These are phyloP conservation scores for Epichloe festucae DNA, from an alignment of 2,329 filamentous ascomycete genomes.

Conservation along the genomic window DNA sequence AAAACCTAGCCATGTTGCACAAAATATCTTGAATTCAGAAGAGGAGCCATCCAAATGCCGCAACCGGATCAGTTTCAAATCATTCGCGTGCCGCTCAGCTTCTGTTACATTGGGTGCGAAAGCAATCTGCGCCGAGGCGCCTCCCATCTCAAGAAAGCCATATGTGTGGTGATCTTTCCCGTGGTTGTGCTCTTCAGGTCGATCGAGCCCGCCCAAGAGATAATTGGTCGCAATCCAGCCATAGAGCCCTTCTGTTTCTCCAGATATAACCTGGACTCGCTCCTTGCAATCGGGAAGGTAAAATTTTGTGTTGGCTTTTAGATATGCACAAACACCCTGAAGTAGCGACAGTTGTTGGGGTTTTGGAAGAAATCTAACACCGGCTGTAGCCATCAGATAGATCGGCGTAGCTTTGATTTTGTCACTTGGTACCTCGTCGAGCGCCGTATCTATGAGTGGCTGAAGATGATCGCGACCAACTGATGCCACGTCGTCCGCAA, in stretches of 20 bases:
- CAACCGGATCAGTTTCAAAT: conserved; percentile 75
- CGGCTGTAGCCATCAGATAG: conserved; percentile 90
- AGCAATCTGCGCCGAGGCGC: conserved; percentile 92
- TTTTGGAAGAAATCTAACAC: conserved; percentile 75
- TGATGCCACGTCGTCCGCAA: conserved; percentile 60
- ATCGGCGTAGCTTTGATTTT: conserved; percentile 77
- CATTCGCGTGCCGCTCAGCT: conserved; percentile 74
- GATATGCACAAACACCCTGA: conserved; percentile 68
- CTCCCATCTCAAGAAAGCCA: conserved; percentile 96
- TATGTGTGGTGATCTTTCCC: conserved; percentile 89
- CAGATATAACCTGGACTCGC: conserved; percentile 88
- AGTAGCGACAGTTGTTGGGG: conserved; percentile 61
- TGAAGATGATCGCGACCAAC: conserved; percentile 76
- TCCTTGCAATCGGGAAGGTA: conserved; percentile 77
- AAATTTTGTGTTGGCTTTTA: conserved; percentile 64
- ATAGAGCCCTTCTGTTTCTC: conserved; percentile 90
- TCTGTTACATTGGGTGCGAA: conserved; percentile 93
- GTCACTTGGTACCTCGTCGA: conserved; percentile 60
- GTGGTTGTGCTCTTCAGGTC: conserved; percentile 59
- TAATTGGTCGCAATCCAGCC: conserved; percentile 98
- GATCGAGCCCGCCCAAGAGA: conserved; percentile 78
- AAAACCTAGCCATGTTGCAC: conserved; percentile 92
- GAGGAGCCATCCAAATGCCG: conserved; percentile 67
- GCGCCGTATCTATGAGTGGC: conserved; percentile 67
- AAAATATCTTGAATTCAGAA: conserved; percentile 80